Conservation (phyloP, 371 early-diverging fungal species). For the Mortierella sp. region DNA sequence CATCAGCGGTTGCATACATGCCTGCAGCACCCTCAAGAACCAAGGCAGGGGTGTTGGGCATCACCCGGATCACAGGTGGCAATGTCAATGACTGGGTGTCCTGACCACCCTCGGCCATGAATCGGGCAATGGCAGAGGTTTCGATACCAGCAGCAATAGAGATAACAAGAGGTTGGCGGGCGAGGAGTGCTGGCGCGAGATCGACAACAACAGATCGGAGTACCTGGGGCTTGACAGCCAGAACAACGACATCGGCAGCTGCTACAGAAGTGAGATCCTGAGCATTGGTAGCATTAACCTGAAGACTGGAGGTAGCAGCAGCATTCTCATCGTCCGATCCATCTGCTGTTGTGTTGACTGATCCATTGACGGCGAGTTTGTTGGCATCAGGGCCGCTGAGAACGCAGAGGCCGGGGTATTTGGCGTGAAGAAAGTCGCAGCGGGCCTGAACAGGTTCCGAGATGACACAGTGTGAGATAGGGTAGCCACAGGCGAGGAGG, state of each 20-base stretch:
- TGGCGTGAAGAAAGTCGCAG: slow-evolving; percentile 69
- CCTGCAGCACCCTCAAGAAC: slow-evolving; percentile 91
- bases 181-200: slow-evolving; percentile 52
- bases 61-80: slow-evolving; percentile 81
- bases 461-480: slow-evolving; percentile 73
- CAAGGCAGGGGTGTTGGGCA: slow-evolving; percentile 96
- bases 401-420: slow-evolving; percentile 63
- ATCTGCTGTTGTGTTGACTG: slow-evolving; percentile 4
- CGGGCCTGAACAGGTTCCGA: slow-evolving; percentile 84
- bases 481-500: slow-evolving; percentile 78
- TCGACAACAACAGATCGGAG: slow-evolving; percentile 74
- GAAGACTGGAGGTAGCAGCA: slow-evolving; percentile 19
- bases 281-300: slow-evolving; percentile 46
- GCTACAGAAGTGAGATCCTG: slow-evolving; percentile 15
- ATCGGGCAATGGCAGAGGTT: slow-evolving; percentile 74
- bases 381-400: slow-evolving; percentile 53
- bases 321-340: no score
- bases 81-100: slow-evolving; percentile 19
- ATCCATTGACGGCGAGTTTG: slow-evolving; percentile 56
- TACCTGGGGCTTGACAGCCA: slow-evolving; percentile 94
- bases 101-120: slow-evolving; percentile 62
- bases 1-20: slow-evolving; percentile 74
- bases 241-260: slow-evolving; percentile 80
- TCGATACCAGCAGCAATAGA: slow-evolving; percentile 93
- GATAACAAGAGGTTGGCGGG: slow-evolving; percentile 74